Evolutionary conservation across 371 early-diverging fungal genomes (phyloP).

Genomic region (Coemansia linderi): DNA sequence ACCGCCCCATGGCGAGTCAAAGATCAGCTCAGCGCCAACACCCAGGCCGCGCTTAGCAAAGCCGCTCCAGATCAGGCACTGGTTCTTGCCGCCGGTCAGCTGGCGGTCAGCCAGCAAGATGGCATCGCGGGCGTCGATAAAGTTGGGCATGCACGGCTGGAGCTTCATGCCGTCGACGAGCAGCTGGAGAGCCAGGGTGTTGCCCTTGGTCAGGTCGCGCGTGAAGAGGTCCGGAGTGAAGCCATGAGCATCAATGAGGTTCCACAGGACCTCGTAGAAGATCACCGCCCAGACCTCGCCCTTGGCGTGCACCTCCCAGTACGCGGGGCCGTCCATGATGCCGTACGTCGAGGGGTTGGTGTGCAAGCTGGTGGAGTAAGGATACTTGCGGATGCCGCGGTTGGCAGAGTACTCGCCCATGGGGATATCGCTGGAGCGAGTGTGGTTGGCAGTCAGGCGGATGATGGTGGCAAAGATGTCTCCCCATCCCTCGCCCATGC

Average conservation of each 20-base stretch:
- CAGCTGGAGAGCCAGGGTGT: conserved; percentile 78
- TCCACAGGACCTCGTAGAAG: conserved; percentile 79
- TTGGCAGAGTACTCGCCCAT: conserved; percentile 86
- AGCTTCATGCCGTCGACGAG: conserved; percentile 89
- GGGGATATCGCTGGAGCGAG: conserved; percentile 63
- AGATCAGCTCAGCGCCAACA: conserved; percentile 58
- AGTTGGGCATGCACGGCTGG: conserved; percentile 88
- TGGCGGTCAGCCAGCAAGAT: conserved; percentile 81
- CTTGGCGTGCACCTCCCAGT: conserved; percentile 93
- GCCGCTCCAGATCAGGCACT: conserved; percentile 81
- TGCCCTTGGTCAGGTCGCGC: conserved; percentile 63
- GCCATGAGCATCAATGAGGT: conserved; percentile 61
- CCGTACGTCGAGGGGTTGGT: conserved; percentile 85
- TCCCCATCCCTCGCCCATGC: conserved; percentile 97
- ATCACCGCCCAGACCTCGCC: conserved; percentile 95
- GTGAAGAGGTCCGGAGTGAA: conserved; percentile 50
- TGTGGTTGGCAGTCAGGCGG: conserved; percentile 63
- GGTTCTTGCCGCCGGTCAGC: conserved; percentile 73
- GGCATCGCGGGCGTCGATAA: conserved; percentile 89
- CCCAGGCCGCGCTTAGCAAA: conserved; percentile 94
- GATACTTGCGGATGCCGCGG: conserved; percentile 83
- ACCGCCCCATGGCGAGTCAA: conserved; percentile 66
- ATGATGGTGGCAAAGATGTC: conserved; percentile 87
- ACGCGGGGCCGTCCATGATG: conserved; percentile 73
- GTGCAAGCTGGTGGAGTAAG: conserved; percentile 76